Evolutionary conservation across 176 grass and related monocot genomes (phyloP).

Genomic region (Oryza officinalis): DNA sequence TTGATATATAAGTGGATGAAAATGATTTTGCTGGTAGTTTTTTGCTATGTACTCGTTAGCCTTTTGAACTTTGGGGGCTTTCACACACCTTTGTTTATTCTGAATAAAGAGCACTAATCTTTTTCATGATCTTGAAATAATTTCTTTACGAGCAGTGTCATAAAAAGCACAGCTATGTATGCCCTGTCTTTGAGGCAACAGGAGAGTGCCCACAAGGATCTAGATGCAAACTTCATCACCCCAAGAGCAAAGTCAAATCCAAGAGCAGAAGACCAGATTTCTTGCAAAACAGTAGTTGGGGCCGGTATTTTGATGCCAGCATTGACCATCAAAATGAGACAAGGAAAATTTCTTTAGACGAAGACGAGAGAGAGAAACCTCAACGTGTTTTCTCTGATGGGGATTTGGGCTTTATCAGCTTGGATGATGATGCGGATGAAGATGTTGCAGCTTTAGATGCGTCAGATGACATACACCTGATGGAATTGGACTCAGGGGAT

Average conservation of each 20-base stretch:
- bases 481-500: conserved; percentile 36
- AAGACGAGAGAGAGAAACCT: conserved; percentile 37
- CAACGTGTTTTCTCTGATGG: conserved; percentile 34
- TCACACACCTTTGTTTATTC: conserved; percentile 16
- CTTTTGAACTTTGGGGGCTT: conserved; percentile 33
- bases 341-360: conserved; percentile 32
- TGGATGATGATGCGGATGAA: conserved; percentile 34
- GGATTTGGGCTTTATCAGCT: conserved; percentile 58
- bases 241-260: conserved; percentile 67
- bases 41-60: background rate
- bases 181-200: conserved; percentile 70
- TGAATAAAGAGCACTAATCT: conserved; percentile 43
- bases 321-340: conserved; percentile 35
- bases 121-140: conserved; percentile 56
- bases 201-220: conserved; percentile 75
- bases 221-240: conserved; percentile 96
- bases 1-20: background rate
- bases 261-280: conserved; percentile 49
- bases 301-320: conserved; percentile 72
- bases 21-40: conserved; percentile 5
- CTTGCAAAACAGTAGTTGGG: conserved; percentile 61
- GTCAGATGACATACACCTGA: conserved; percentile 11
- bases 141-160: conserved; percentile 78
- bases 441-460: background rate
- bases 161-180: conserved; percentile 93